Evolutionary conservation across 768 basidiomycete genomes (phyloP).

Genomic region (Cystofilobasidium ferigula): DNA sequence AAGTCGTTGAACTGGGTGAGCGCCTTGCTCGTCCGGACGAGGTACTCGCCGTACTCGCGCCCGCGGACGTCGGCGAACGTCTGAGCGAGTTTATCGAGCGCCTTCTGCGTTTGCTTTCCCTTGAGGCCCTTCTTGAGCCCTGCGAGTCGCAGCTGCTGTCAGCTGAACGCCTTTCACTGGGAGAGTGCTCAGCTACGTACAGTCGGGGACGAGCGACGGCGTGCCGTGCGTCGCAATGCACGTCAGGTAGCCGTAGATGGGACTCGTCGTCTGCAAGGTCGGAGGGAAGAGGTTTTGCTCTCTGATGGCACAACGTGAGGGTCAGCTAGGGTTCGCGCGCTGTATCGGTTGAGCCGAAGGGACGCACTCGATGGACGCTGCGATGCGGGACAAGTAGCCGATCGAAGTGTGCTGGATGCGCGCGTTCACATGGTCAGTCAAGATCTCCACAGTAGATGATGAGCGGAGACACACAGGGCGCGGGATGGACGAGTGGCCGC

Average conservation of each 20-base stretch:
- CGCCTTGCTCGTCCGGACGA: slow-evolving; percentile 23
- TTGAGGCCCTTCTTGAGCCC: slow-evolving; percentile 18
- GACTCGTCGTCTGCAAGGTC: slow-evolving; percentile 14
- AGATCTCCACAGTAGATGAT: background rate
- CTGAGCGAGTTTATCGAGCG: slow-evolving; percentile 15
- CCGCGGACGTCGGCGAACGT: slow-evolving; percentile 20
- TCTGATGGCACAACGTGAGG: background rate
- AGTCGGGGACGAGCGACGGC: slow-evolving; percentile 13
- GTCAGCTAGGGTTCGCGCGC: background rate
- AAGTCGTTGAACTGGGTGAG: slow-evolving; percentile 12
- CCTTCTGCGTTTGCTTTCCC: slow-evolving; percentile 20
- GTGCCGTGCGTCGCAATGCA: slow-evolving; percentile 20
- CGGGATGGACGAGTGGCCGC: slow-evolving; percentile 16
- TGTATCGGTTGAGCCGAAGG: background rate
- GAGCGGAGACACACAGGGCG: background rate
- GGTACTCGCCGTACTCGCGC: slow-evolving; percentile 11
- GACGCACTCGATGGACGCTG: slow-evolving; percentile 17
- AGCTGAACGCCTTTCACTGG: background rate
- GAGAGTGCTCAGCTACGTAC: background rate
- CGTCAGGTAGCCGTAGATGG: slow-evolving; percentile 22
- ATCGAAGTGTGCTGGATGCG: slow-evolving; percentile 19
- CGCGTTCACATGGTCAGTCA: background rate
- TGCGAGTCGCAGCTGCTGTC: background rate
- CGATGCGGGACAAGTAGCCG: slow-evolving; percentile 17
- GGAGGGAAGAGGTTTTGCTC: slow-evolving; percentile 27